These are phyloP conservation scores for Gossypium schwendimanii DNA, from an alignment of 441 rosid species.

Conservation along the genomic window DNA sequence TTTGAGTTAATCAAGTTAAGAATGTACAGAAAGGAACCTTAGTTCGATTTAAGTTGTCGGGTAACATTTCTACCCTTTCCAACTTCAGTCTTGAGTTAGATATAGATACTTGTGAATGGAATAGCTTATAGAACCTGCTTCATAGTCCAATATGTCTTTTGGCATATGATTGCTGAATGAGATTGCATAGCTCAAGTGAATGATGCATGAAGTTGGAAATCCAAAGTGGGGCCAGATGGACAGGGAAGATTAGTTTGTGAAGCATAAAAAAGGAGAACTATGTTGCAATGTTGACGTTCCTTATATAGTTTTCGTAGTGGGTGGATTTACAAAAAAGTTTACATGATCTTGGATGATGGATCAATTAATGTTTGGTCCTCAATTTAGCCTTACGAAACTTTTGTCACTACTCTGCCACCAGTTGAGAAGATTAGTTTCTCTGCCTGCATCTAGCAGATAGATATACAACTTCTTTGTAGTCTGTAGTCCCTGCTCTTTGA, in stretches of 20 bases:
- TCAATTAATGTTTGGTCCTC: neutral
- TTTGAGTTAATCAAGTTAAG: constrained; percentile 38
- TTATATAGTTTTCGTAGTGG: neutral
- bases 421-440: constrained; percentile 7
- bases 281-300: neutral
- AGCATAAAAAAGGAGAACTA: neutral
- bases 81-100: neutral
- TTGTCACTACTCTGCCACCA: neutral
- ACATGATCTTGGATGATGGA: neutral
- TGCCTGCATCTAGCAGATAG: neutral
- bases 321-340: neutral
- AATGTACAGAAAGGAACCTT: constrained; percentile 29
- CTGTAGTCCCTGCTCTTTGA: neutral
- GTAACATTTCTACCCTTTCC: constrained; percentile 8
- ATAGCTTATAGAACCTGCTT: neutral
- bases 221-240: neutral
- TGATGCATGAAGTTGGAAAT: constrained; percentile 18
- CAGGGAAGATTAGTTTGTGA: neutral
- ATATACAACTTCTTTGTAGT: neutral
- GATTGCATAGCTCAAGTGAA: neutral
- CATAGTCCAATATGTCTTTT: neutral
- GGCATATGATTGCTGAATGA: neutral
- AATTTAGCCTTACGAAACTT: neutral
- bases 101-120: neutral
- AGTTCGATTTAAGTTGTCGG: constrained; percentile 16